Base-by-base conservation (phyloP, 148 eudicot species). In the Nepenthes mirabilis region DNA sequence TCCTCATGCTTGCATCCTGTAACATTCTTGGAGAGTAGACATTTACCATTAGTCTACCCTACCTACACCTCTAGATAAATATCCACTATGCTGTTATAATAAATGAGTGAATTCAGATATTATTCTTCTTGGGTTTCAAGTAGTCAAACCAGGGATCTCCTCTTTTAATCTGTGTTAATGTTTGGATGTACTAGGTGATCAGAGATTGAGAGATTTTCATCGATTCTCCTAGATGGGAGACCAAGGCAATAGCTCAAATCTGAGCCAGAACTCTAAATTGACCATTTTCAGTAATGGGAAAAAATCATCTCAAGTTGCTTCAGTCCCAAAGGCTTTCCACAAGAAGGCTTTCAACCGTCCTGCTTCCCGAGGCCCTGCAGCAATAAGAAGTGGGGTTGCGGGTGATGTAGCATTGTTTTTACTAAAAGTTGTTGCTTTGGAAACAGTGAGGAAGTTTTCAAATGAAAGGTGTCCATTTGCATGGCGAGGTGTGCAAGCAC, bases 401-500 rank as follows among this genome's bases (percentile, higher is more conserved):
- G 65, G 71, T 69, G 69, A 80, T 57, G 68, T 72, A 51, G 81
- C 88, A 56, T 58, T 74, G 11, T 90, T 90, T 71, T 57, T 86
- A 65, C 64, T 86, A 43, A 86, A 90, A 72, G 76, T 82, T 65
- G 75, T 73, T 65, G 84, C 81, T 37, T 68, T 90, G 58, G 97
- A 86, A 75, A 66, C 80, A 53, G 70, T 85, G 14, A 76, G 97
- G 72, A 83, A 88, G 70, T 45, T 90, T 37, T 90, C 95, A 64
- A 75, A 52, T 58, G 77, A 84, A 43, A 86, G 68, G 62, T 90
- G 82, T 68, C 95, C 95, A 14, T 63, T 82, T 58, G 69, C 77
- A 48, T 90, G 97, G 97, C 72, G 69, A 67, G 77, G 86, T 68
- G 65, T 90, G 66, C 97, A 86, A 65, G 84, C 81, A 36, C 69